A percentile compares a stretch with the other conserved stretches of the same genome.
These are phyloP conservation scores for Groenewaldozyma tartarivorans DNA, from an alignment of 805 yeast genomes.

Conservation along the genomic window DNA sequence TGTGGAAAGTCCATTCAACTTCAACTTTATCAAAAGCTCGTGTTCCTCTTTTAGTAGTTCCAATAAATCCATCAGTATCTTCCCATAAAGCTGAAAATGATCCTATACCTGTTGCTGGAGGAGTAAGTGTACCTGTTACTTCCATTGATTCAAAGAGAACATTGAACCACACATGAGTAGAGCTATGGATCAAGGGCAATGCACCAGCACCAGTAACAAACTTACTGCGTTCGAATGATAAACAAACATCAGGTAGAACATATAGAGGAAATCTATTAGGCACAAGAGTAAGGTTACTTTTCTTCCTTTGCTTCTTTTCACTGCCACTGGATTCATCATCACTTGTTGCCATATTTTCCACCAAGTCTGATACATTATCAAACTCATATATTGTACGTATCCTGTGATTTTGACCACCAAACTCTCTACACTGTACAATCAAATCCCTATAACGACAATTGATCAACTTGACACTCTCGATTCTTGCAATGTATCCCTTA, in stretches of 20 bases:
- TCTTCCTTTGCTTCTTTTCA: not conserved
- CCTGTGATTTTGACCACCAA: not conserved
- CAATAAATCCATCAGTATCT: slow-evolving; percentile 59
- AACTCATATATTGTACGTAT: slow-evolving; percentile 2
- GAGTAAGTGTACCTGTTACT: not conserved
- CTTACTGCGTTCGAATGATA: slow-evolving; percentile 11
- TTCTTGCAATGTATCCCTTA: slow-evolving; percentile 10
- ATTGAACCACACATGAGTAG: slow-evolving; percentile 37
- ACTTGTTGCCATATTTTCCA: too few relatives aligned
- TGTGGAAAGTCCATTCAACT: slow-evolving; percentile 28
- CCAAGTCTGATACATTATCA: slow-evolving; percentile 9
- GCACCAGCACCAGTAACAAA: slow-evolving; percentile 1
- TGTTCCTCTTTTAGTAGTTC: slow-evolving; percentile 45
- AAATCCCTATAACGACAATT: slow-evolving; percentile 15
- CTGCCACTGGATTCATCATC: not conserved
- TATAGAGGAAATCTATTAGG: not conserved
- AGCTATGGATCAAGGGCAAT: slow-evolving; percentile 13
- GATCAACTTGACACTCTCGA: slow-evolving; percentile 14
- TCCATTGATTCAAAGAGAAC: slow-evolving; percentile 32
- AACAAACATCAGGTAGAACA: slow-evolving; percentile 15
- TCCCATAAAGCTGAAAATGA: slow-evolving; percentile 31
- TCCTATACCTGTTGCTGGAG: slow-evolving; percentile 4
- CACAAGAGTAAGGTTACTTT: not conserved
- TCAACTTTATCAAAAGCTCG: slow-evolving; percentile 43
- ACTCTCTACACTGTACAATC: slow-evolving; percentile 15